A percentile compares a stretch with the other conserved stretches of the same genome.
These are phyloP conservation scores for Rubia yunnanensis DNA, from an alignment of 257 asterid species.

Conservation along the genomic window DNA sequence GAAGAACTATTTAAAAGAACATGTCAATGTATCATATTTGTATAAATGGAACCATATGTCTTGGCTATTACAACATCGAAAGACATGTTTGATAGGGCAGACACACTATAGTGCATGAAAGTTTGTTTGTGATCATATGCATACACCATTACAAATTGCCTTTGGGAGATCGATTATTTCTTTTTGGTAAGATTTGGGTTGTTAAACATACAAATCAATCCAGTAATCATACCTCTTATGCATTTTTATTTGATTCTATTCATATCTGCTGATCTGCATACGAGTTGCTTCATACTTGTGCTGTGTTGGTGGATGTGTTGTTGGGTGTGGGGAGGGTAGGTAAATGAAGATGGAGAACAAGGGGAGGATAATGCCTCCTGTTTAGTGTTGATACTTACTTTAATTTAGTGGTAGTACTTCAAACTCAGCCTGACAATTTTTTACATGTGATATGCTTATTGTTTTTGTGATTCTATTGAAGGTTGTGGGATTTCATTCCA, in stretches of 20 bases:
- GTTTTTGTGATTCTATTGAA: constrained; percentile 18
- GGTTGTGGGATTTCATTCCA: constrained; percentile 56
- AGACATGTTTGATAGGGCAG: not conserved
- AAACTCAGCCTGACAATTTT: not conserved
- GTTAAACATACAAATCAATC: not conserved
- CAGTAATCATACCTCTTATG: not conserved
- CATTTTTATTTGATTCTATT: not conserved
- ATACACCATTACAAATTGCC: not conserved
- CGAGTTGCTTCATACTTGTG: no score
- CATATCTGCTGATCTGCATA: not conserved
- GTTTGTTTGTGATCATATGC: not conserved
- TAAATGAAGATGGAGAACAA: not conserved
- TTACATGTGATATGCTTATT: constrained; percentile 13
- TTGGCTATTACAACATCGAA: no score
- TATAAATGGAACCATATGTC: no score
- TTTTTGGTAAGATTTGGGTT: not conserved
- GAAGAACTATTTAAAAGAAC: not conserved
- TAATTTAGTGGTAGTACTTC: not conserved
- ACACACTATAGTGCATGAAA: not conserved
- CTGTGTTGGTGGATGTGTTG: no score
- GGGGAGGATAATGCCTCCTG: not conserved
- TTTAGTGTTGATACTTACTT: not conserved
- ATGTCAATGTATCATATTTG: not conserved
- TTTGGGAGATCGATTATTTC: not conserved
- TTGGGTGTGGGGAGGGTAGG: not conserved